Evolutionary conservation across 2,329 filamentous ascomycete genomes (phyloP).

Genomic region (Chrysosporium keratinophilum): DNA sequence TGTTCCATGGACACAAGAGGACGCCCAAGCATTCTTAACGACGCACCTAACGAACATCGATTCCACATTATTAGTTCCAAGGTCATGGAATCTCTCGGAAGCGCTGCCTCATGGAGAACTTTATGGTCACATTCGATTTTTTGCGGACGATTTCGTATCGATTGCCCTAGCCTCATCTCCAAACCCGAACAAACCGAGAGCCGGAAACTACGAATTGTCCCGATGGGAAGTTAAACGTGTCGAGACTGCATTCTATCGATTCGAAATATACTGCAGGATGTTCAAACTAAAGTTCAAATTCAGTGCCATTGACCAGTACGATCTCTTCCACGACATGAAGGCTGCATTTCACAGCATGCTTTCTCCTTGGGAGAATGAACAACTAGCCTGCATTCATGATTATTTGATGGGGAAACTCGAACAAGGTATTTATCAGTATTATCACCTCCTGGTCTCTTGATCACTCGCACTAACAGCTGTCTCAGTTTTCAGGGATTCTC

Average conservation of each 20-base stretch:
- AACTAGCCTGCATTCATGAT: slow-evolving; percentile 15
- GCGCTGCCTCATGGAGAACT: background rate
- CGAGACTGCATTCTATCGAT: slow-evolving; percentile 14
- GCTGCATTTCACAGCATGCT: slow-evolving; percentile 10
- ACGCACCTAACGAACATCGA: background rate
- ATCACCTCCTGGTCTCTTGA: background rate
- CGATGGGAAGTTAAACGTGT: slow-evolving; percentile 10
- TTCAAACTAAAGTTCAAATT: background rate
- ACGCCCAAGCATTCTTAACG: background rate
- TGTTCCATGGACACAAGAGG: background rate
- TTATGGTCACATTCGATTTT: slow-evolving; percentile 1
- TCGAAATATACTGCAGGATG: slow-evolving; percentile 14
- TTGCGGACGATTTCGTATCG: background rate
- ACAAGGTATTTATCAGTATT: background rate
- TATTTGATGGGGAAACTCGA: slow-evolving; percentile 8
- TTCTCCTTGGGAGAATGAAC: slow-evolving; percentile 15
- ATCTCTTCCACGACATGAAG: background rate
- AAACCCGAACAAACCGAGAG: background rate
- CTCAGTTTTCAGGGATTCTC: background rate
- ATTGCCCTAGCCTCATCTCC: background rate
- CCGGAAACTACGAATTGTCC: background rate
- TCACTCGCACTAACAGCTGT: background rate
- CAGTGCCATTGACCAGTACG: background rate
- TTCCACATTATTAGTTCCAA: background rate
- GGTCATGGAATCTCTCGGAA: background rate